phyloP scores from a whole-genome alignment of 208 protist genomes.

The Acanthamoeba rhysodes region DNA sequence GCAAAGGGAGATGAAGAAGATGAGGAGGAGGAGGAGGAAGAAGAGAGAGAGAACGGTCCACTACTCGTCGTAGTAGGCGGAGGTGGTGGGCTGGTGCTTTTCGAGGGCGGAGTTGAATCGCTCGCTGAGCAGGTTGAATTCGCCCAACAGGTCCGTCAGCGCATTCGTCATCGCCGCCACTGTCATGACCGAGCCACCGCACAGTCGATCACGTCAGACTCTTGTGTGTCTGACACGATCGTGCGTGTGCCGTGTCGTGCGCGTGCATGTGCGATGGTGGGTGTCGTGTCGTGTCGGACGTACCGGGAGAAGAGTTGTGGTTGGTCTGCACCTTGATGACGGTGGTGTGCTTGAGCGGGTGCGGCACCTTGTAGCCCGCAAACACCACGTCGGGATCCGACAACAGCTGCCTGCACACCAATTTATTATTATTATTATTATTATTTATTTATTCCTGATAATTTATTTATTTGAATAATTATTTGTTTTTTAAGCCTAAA shows the following conservation, averaged over 20 bases:
- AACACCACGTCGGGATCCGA: constrained; percentile 84
- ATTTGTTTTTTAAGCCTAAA: neutral
- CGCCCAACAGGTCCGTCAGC: constrained; percentile 31
- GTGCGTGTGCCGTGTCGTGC: neutral
- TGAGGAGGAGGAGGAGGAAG: neutral
- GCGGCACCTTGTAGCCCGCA: constrained; percentile 88
- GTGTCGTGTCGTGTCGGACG: neutral
- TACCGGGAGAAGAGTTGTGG: constrained; percentile 62
- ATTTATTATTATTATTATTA: neutral
- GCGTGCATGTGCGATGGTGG: neutral
- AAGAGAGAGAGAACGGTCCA: neutral
- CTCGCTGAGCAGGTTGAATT: constrained; percentile 30
- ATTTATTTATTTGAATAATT: too few species aligned
- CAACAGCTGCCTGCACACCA: constrained; percentile 83
- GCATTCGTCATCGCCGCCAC: constrained; percentile 22
- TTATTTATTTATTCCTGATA: too few species aligned
- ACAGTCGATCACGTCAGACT: too few species aligned
- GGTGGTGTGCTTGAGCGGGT: constrained; percentile 88
- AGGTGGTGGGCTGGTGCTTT: neutral
- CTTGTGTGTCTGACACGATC: too few species aligned
- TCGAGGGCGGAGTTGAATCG: constrained; percentile 4
- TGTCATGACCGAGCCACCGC: neutral
- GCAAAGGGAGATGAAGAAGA: too few species aligned
- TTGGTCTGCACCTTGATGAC: constrained; percentile 87
- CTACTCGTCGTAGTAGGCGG: neutral